phyloP scores from a whole-genome alignment of 2,329 filamentous ascomycete genomes.

The Madurella mycetomatis region DNA sequence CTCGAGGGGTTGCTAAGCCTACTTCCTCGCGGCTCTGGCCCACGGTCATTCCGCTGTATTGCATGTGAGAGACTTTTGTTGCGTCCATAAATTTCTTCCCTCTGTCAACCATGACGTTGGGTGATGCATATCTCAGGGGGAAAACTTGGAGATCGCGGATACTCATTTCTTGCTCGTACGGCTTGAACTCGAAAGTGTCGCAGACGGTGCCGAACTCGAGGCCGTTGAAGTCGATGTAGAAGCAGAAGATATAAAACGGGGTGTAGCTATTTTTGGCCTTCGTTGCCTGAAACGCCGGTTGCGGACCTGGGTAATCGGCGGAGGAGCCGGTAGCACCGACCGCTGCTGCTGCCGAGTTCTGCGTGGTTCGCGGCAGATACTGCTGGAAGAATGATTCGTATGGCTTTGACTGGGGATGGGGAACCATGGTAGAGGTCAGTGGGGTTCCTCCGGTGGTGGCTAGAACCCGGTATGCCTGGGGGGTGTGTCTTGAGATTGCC shows the following conservation, averaged over 20 bases:
- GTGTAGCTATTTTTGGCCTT: constrained; percentile 1
- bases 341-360: too few species aligned
- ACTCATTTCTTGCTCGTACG: constrained; percentile 26
- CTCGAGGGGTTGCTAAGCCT: too few species aligned
- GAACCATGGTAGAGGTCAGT: too few species aligned
- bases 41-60: constrained; percentile 28
- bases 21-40: constrained; percentile 22
- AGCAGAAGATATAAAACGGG: constrained; percentile 21
- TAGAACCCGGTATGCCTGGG: too few species aligned
- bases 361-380: too few species aligned
- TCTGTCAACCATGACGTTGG: too few species aligned
- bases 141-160: too few species aligned
- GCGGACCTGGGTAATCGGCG: background rate
- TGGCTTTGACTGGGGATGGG: too few species aligned
- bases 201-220: constrained; percentile 19
- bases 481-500: constrained; percentile 5
- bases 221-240: constrained; percentile 28
- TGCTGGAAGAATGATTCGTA: too few species aligned
- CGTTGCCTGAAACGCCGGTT: background rate
- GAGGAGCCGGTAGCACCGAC: constrained; percentile 22
- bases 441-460: too few species aligned
- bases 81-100: constrained; percentile 23
- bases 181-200: constrained; percentile 25
- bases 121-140: too few species aligned
- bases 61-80: constrained; percentile 25